These are phyloP conservation scores for Rhizoclosmatium globosum DNA, from an alignment of 192 early-diverging fungal genomes.

Conservation along the genomic window DNA sequence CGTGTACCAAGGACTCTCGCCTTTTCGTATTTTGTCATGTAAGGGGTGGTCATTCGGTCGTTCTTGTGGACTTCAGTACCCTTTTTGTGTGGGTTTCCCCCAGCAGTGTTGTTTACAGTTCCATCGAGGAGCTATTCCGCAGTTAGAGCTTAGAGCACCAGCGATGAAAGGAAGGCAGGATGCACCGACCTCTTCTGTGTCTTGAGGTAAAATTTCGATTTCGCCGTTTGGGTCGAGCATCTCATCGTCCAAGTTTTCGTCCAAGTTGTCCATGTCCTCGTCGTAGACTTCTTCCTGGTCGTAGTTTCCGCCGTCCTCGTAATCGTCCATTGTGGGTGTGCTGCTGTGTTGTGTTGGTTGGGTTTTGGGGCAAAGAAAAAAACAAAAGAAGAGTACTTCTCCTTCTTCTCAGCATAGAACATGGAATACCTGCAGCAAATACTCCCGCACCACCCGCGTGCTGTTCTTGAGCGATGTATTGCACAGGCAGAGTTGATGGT, in stretches of 20 bases:
- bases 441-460: neutral
- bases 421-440: neutral
- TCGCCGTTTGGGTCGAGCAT: neutral
- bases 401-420: neutral
- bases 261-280: constrained; percentile 35
- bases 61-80: constrained; percentile 67
- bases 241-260: constrained; percentile 8
- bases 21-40: constrained; percentile 99
- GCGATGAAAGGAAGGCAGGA: neutral
- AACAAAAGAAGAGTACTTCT: neutral
- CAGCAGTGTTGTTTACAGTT: neutral
- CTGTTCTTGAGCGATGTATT: neutral
- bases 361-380: neutral
- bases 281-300: constrained; percentile 18
- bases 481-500: neutral
- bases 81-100: constrained; percentile 24
- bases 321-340: neutral
- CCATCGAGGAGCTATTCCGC: constrained; percentile 13
- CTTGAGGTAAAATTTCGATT: constrained; percentile 18
- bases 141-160: neutral
- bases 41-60: constrained; percentile 91
- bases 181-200: neutral
- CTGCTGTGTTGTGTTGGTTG: neutral
- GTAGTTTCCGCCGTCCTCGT: constrained; percentile 22
- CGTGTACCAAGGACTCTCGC: constrained; percentile 69